Conservation (phyloP, 1,284 basidiomycete genomes). For the Psilocybe mexicana region DNA sequence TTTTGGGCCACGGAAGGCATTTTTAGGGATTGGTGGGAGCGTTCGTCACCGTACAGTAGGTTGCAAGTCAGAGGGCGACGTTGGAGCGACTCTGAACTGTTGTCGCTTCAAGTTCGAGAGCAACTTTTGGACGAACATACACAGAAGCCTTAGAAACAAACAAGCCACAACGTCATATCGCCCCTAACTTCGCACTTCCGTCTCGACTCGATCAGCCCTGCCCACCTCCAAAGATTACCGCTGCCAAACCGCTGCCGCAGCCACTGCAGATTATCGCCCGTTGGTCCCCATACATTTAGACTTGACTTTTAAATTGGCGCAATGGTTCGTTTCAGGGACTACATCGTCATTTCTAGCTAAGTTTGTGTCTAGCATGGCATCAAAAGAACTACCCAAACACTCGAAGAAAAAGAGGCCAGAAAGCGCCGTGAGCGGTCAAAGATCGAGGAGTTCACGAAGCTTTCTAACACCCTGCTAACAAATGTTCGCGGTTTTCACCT, state of each 20-base stretch:
- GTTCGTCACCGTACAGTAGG: not conserved
- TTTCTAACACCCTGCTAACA: conserved; percentile 65
- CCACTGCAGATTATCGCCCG: too few species aligned
- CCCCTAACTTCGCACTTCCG: not conserved
- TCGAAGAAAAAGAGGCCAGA: conserved; percentile 66
- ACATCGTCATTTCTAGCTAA: not conserved
- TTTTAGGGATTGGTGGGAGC: conserved; percentile 19
- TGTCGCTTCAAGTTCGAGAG: not conserved
- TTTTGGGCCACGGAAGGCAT: conserved; percentile 58
- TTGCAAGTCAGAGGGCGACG: not conserved
- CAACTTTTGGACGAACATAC: not conserved
- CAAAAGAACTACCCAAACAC: conserved; percentile 65
- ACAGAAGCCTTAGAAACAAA: conserved; percentile 7
- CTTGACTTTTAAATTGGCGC: too few species aligned
- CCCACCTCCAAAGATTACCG: not conserved
- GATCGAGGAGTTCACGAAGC: conserved; percentile 72
- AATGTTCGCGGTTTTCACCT: conserved; percentile 48
- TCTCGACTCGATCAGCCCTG: not conserved
- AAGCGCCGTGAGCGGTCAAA: conserved; percentile 71
- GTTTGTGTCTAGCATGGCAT: conserved; percentile 65
- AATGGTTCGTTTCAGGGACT: conserved; percentile 3
- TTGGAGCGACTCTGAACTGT: not conserved
- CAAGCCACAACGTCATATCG: not conserved
- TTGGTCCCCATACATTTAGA: too few species aligned
- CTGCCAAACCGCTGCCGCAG: too few species aligned